Evolutionary conservation across 371 early-diverging fungal genomes (phyloP).

Genomic region (Syncephalastrum contaminatum): DNA sequence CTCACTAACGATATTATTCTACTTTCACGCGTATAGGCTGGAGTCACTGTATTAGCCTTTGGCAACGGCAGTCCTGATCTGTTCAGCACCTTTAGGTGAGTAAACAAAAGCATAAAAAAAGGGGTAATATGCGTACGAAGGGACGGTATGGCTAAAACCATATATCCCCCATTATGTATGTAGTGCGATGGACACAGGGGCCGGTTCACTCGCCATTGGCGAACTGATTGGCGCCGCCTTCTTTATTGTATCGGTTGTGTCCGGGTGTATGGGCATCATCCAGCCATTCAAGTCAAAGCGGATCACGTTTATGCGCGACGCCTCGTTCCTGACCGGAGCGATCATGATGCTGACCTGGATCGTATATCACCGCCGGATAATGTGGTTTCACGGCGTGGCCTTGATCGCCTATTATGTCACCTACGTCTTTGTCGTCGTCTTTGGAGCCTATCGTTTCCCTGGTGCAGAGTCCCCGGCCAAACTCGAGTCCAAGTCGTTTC

Average conservation of each 20-base stretch:
- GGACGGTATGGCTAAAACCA: background rate
- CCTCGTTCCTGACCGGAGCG: conserved; percentile 68
- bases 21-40: conserved; percentile 52
- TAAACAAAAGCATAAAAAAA: conserved; percentile 1
- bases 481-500: conserved; percentile 26
- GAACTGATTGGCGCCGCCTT: conserved; percentile 81
- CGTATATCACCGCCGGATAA: conserved; percentile 59
- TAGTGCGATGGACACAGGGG: conserved; percentile 70
- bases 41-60: conserved; percentile 85
- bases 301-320: conserved; percentile 71
- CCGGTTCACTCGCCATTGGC: conserved; percentile 78
- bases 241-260: conserved; percentile 73
- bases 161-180: conserved; percentile 10
- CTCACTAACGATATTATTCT: background rate
- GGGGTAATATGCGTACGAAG: background rate
- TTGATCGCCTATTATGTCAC: conserved; percentile 53
- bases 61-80: conserved; percentile 87
- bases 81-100: conserved; percentile 67
- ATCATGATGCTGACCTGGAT: conserved; percentile 61
- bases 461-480: conserved; percentile 27
- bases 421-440: conserved; percentile 59
- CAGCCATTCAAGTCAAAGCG: conserved; percentile 63
- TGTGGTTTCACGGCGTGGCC: conserved; percentile 57
- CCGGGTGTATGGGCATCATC: conserved; percentile 72
- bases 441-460: conserved; percentile 31